Percentiles rank a stretch among this genome's conserved stretches.
These are phyloP conservation scores for Fusarium anguioides DNA, from an alignment of 2,329 filamentous ascomycete genomes.

Conservation along the genomic window DNA sequence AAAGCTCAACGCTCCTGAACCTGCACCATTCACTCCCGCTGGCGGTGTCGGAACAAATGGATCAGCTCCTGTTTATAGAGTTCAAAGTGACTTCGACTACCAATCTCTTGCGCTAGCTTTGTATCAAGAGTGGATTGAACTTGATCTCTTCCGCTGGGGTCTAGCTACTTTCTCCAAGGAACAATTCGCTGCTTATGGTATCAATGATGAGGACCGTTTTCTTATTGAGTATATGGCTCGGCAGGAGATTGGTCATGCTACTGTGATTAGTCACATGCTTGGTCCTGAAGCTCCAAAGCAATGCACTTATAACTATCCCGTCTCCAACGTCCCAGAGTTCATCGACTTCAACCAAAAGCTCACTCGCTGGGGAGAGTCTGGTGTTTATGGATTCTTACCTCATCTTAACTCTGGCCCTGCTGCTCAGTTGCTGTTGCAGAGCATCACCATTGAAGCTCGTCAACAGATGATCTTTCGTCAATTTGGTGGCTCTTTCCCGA, in stretches of 20 bases:
- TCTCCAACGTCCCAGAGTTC: slow-evolving; percentile 77
- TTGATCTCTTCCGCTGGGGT: slow-evolving; percentile 84
- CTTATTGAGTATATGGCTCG: slow-evolving; percentile 81
- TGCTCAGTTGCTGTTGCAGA: slow-evolving; percentile 77
- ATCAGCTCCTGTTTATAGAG: slow-evolving; percentile 78
- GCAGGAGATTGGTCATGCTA: slow-evolving; percentile 83
- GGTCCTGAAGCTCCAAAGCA: slow-evolving; percentile 75
- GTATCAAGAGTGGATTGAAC: slow-evolving; percentile 87
- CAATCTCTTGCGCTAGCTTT: slow-evolving; percentile 79
- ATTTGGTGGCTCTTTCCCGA: slow-evolving; percentile 81
- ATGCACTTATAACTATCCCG: slow-evolving; percentile 87
- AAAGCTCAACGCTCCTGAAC: slow-evolving; percentile 71
- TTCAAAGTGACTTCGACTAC: slow-evolving; percentile 85
- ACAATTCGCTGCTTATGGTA: slow-evolving; percentile 75
- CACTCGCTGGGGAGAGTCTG: slow-evolving; percentile 83
- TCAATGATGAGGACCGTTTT: slow-evolving; percentile 75
- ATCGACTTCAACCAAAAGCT: slow-evolving; percentile 88
- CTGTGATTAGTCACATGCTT: slow-evolving; percentile 80
- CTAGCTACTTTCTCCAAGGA: slow-evolving; percentile 74
- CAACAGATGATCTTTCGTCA: slow-evolving; percentile 89
- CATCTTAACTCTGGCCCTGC: slow-evolving; percentile 82
- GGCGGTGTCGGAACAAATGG: slow-evolving; percentile 84
- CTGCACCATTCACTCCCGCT: slow-evolving; percentile 76
- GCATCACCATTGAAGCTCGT: slow-evolving; percentile 81
- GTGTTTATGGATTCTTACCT: slow-evolving; percentile 83